phyloP scores from a whole-genome alignment of 306 rosid species.

The Inga oerstediana region DNA sequence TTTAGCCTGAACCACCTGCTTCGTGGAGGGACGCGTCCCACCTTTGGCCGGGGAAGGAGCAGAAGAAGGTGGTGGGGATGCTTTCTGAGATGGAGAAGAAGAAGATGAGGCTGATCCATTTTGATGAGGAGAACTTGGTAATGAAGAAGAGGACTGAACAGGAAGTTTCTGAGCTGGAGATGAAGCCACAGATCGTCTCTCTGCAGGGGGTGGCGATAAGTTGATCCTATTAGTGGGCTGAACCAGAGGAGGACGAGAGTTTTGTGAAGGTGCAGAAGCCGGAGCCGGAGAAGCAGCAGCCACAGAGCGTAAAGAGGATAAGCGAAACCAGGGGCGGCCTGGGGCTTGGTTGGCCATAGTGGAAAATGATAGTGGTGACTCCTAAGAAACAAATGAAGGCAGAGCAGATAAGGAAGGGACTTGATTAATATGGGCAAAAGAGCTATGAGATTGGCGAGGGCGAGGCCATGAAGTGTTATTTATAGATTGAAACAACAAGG shows the following conservation, averaged over 20 bases:
- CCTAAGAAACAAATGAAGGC: not conserved
- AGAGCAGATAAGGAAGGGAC: not conserved
- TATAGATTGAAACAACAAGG: constrained; percentile 53
- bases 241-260: constrained; percentile 26
- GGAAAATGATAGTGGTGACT: not conserved
- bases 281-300: constrained; percentile 9
- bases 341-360: constrained; percentile 70
- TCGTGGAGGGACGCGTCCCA: constrained; percentile 25
- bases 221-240: constrained; percentile 44
- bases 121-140: constrained; percentile 47
- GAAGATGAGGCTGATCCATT: not conserved
- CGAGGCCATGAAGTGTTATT: constrained; percentile 39
- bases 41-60: constrained; percentile 28
- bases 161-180: constrained; percentile 4
- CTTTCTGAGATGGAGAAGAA: not conserved
- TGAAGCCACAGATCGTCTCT: not conserved
- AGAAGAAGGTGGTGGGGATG: not conserved
- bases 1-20: constrained; percentile 26
- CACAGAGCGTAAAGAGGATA: constrained; percentile 45
- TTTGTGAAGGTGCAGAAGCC: not conserved
- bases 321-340: constrained; percentile 84
- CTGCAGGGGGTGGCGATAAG: constrained; percentile 33
- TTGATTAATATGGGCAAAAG: constrained; percentile 14
- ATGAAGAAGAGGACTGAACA: constrained; percentile 30
- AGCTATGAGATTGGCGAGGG: constrained; percentile 6